Evolutionary conservation across 1,139 yeast genomes (phyloP), one percentile per base, ranked within the genome.

Genomic region (Scheffersomyces parashehatae): DNA sequence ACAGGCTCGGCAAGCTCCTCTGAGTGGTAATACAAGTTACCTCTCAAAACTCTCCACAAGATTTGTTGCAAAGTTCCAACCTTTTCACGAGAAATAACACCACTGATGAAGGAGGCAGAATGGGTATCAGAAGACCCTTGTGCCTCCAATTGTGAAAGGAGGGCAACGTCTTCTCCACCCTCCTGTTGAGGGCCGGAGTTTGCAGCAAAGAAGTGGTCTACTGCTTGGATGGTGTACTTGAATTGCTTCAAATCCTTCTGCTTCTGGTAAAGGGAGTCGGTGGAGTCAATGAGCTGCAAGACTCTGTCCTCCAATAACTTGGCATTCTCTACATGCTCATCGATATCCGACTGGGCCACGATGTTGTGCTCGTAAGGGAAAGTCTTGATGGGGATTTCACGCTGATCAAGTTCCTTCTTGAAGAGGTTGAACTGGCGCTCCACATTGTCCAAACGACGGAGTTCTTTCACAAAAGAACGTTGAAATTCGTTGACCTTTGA

Each of bases 1-100:
- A 73, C 66, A 20, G 82, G 78, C 53, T 83, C 85, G 3, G 75
- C 69, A 49, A 90, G 75, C 51, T 86, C 90, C 46, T 82, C 79
- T 52, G 83, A 81, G 53, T 81, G 82, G 65, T 89, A 83, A 62
- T 77, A 87, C 58, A 93, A 71, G 64, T 91, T 91, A 62, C 99
- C 97, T 65, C 97, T 83, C 54, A 93, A 75, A 2, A 84, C 83
- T 67, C 99, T 81, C 98, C 98, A 93, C 51, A 95, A 74, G 43
- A 95, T 89, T 55, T 89, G 88, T 62, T 90, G 96, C 53, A 93
- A 71, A 3, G 87, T 76, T 38, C 75, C 72, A 41, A 85, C 82
- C 59, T 87, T 87, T 24, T 78, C 79, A 46, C 95, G 79, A 48
- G 82, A 80, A 40, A 95, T 85, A 8, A 89, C 88, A 54, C 99